Evolutionary conservation across 108 stramenopile species (phyloP).

Genomic region (Pseudonitzschia delicatissima): DNA sequence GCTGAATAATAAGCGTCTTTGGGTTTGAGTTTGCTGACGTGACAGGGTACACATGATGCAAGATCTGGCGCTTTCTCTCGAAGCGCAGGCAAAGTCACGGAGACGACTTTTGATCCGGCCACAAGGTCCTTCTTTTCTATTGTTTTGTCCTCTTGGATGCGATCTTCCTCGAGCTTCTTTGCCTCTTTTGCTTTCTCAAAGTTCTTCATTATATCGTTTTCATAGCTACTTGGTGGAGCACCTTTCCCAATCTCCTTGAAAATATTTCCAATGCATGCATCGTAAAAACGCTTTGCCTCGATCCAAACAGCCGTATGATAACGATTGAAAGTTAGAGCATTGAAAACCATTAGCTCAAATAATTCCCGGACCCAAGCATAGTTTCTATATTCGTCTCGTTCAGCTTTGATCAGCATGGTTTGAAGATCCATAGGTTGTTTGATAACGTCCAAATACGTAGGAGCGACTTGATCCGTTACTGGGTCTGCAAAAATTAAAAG

Average conservation of each 20-base stretch:
- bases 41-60: constrained; percentile 55
- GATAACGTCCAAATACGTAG: constrained; percentile 90
- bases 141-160: constrained; percentile 51
- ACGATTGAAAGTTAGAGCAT: constrained; percentile 83
- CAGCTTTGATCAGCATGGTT: constrained; percentile 69
- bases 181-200: constrained; percentile 44
- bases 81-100: constrained; percentile 41
- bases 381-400: constrained; percentile 58
- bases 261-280: constrained; percentile 34
- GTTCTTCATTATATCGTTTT: constrained; percentile 32
- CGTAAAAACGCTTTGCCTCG: constrained; percentile 61
- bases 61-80: constrained; percentile 39
- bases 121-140: constrained; percentile 66
- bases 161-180: constrained; percentile 48
- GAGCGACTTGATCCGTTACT: constrained; percentile 82
- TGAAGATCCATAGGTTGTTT: constrained; percentile 96
- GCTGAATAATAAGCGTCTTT: constrained; percentile 46
- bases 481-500: constrained; percentile 72
- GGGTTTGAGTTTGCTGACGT: constrained; percentile 38
- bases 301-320: constrained; percentile 55
- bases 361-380: constrained; percentile 71
- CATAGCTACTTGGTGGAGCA: constrained; percentile 49
- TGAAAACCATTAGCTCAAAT: constrained; percentile 83
- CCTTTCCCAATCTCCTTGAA: constrained; percentile 46
- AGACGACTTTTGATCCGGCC: constrained; percentile 44